Conservation (phyloP, 129 eudicot genomes). For the Pseudognaphalium luteoalbum region DNA sequence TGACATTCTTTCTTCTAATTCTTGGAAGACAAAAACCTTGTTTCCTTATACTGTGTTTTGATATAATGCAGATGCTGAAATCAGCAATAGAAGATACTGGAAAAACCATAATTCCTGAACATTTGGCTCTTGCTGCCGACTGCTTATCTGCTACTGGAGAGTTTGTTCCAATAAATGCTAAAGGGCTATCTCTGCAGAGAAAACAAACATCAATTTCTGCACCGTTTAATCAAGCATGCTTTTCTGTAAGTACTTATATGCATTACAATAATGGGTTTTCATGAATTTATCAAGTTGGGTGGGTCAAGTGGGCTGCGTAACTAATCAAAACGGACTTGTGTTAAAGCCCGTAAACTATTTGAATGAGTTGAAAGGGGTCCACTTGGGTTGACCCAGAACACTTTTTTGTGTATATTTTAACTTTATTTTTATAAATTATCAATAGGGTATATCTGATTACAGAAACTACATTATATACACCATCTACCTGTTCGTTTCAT, state of each 20-base stretch:
- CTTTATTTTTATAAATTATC: neutral
- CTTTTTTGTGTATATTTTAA: neutral
- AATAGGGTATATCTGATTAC: neutral
- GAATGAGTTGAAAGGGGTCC: neutral
- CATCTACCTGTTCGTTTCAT: neutral
- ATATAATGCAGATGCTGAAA: constrained; percentile 53
- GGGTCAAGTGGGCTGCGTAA: neutral
- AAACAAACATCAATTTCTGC: constrained; percentile 54
- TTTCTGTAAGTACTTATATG: constrained; percentile 51
- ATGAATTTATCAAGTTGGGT: neutral
- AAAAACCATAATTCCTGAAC: constrained; percentile 71
- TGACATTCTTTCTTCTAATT: neutral
- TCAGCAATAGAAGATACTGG: constrained; percentile 75
- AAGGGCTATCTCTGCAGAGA: constrained; percentile 71
- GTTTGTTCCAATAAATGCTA: constrained; percentile 68
- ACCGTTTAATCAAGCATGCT: constrained; percentile 84
- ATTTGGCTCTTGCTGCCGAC: constrained; percentile 70
- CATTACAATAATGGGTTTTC: neutral
- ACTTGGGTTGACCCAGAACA: neutral
- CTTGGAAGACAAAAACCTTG: neutral
- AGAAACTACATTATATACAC: neutral
- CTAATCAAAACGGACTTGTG: neutral
- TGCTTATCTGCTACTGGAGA: constrained; percentile 79
- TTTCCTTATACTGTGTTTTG: neutral
- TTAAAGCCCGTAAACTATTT: neutral